phyloP scores from a whole-genome alignment of 2,329 filamentous ascomycete species.

The Camptophora hylomeconis region DNA sequence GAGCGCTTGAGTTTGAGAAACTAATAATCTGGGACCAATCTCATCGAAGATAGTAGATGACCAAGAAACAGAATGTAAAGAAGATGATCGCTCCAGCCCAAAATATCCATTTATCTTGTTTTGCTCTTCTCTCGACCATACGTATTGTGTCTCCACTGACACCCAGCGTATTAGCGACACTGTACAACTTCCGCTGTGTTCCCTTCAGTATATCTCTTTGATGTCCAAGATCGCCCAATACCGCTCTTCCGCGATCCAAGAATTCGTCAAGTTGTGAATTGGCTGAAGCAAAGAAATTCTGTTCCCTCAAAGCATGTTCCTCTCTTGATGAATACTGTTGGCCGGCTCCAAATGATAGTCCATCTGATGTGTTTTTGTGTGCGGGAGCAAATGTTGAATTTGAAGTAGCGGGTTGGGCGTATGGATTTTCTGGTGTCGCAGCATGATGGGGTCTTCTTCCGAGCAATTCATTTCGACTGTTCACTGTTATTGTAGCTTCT shows the following conservation, averaged over 20 bases:
- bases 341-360: slow-evolving; percentile 32
- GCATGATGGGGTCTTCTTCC: slow-evolving; percentile 68
- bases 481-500: slow-evolving; percentile 56
- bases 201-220: slow-evolving; percentile 92
- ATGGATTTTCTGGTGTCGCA: slow-evolving; percentile 85
- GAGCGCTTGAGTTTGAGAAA: too few relatives aligned
- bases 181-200: slow-evolving; percentile 82
- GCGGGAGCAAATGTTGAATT: slow-evolving; percentile 30
- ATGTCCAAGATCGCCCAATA: slow-evolving; percentile 74
- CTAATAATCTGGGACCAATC: too few relatives aligned
- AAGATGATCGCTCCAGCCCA: slow-evolving; percentile 76
- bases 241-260: slow-evolving; percentile 77
- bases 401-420: slow-evolving; percentile 51
- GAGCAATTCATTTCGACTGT: slow-evolving; percentile 69
- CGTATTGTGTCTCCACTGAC: slow-evolving; percentile 92
- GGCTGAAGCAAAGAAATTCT: slow-evolving; percentile 71
- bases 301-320: slow-evolving; percentile 73
- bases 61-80: slow-evolving; percentile 82
- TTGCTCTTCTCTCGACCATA: slow-evolving; percentile 84
- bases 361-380: slow-evolving; percentile 20
- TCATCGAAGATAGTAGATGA: slow-evolving; percentile 70
- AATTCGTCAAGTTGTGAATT: slow-evolving; percentile 87
- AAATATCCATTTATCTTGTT: slow-evolving; percentile 98
- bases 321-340: slow-evolving; percentile 55
- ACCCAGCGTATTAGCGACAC: slow-evolving; percentile 83